Evolutionary conservation across 768 basidiomycete species (phyloP), one percentile per base, ranked within the genome.

Genomic region (Leccinum barrowsii): DNA sequence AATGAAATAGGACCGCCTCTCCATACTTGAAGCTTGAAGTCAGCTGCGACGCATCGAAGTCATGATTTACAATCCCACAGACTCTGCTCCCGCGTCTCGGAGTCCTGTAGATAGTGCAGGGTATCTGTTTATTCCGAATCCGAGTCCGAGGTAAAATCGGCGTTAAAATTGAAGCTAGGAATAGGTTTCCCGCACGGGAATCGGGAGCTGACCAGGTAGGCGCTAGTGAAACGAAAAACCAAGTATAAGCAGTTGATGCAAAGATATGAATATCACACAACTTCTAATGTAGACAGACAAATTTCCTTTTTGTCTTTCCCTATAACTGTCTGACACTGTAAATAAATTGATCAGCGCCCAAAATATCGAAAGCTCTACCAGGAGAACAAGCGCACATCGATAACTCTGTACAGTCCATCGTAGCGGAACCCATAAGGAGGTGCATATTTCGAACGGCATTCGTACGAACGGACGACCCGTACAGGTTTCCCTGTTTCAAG

Each of bases 321-420:
- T 26, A 47, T 61, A 3, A 51, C 60, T n/a, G 62, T 61, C 70
- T 72, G 72, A 30, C 19, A 58, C 70, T 71, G 42, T 12, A 7
- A 35, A 13, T 8, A 8, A 35, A 50, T 46, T 51, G 3, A 35
- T 60, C 7, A 48, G 11, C 10, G 30, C 24, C 24, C 2, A 35
- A 52, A 35, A n/a, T 28, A 50, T 26, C 5, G 10, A n/a, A 47
- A 53, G 22, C 5, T 12, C 7, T 7, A 49, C 4, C 5, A 22
- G 13, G 42, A 17, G 4, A 21, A 50, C 12, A 34, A 17, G 40
- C 60, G 44, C 44, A 72, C 73, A 5, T 50, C 34, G 1, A 60
- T 34, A 1, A 73, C 59, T 32, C 19, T 68, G 57, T 73, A 73
- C 2, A 73, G 35, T 17, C 73, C 73, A 35, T 74, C 72, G 32